Base-by-base conservation (phyloP, 495 filamentous ascomycete genomes). In the Penicillium longicatenatum region DNA sequence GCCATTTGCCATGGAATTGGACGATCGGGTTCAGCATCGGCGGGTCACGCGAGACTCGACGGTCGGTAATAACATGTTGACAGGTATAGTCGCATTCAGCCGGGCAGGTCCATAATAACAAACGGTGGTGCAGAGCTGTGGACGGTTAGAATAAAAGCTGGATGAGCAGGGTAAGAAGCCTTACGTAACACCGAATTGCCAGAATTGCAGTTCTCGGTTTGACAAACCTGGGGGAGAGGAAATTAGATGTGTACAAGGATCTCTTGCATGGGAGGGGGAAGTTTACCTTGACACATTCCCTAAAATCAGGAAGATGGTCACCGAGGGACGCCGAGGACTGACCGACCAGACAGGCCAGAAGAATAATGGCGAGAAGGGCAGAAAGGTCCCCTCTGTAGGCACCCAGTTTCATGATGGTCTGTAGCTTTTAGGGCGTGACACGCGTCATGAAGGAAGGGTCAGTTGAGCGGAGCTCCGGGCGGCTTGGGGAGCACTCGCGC, bases 1-100 rank as follows among this genome's bases (percentile, higher is more conserved):
- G 94, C 94, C 94, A 98, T 84, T 98, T 98, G n/a, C 95, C 94
- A 78, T 98, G 93, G 79, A 90, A 98, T 77, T 98, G 94, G 39
- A 93, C 86, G 26, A 96, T 70, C 4, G 89, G 83, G 29, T 82
- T 77, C 41, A 82, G 70, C 73, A 84, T 82, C 14, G 85, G 84
- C 30, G 84, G 83, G 46, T 85, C 80, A 63, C 83, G 80, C 37
- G 83, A 77, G 49, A 90, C 72, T 56, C 94, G 91, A 21, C 70
- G 74, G 56, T 89, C 74, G 52, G 94, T 98, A 51, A 94, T 80
- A 72, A 97, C 89, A 79, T 96, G 94, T 71, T 98, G 94, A 80
- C 94, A 98, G 46, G 89, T 89, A 80, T 98, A 96, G 78, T 98
- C 94, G 82, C 94, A 98, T 82, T 98, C 93, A 66, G 87, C 70